phyloP scores from a whole-genome alignment of 495 filamentous ascomycete species.

The Penicillium daleae region DNA sequence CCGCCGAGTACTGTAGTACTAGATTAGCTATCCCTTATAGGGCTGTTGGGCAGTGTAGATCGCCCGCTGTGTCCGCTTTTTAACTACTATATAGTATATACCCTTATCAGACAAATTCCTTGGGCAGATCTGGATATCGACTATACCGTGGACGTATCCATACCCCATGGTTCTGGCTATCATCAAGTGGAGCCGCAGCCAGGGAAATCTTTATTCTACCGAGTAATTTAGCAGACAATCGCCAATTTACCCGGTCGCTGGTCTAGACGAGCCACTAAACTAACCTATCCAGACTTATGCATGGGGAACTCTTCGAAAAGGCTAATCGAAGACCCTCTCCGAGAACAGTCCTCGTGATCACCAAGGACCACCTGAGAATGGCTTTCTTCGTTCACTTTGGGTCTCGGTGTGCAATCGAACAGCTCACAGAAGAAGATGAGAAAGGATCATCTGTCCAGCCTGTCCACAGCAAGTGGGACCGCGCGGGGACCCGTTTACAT shows the following conservation, averaged over 20 bases:
- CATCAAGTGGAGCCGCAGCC: neutral
- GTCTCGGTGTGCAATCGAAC: neutral
- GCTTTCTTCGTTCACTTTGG: neutral
- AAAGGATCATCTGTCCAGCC: no score
- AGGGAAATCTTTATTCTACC: conserved; percentile 9
- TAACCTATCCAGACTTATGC: neutral
- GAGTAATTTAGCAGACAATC: conserved; percentile 10
- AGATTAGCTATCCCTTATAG: neutral
- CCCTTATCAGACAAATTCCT: neutral
- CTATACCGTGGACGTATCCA: no score
- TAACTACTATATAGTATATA: no score
- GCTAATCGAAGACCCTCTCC: neutral
- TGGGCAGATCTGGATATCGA: neutral
- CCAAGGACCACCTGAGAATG: neutral
- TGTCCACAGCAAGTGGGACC: neutral
- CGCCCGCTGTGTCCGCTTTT: neutral
- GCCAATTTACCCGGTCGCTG: conserved; percentile 7
- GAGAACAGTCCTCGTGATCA: neutral
- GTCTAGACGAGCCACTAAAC: conserved; percentile 11
- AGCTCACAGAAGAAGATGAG: no score
- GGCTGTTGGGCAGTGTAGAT: neutral
- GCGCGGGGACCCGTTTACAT: conserved; percentile 23
- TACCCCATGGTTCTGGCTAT: neutral
- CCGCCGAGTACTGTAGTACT: neutral
- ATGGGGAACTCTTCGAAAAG: conserved; percentile 5